These are phyloP conservation scores for Wallacemonas collosoma DNA, from an alignment of 208 protist species.

Conservation along the genomic window DNA sequence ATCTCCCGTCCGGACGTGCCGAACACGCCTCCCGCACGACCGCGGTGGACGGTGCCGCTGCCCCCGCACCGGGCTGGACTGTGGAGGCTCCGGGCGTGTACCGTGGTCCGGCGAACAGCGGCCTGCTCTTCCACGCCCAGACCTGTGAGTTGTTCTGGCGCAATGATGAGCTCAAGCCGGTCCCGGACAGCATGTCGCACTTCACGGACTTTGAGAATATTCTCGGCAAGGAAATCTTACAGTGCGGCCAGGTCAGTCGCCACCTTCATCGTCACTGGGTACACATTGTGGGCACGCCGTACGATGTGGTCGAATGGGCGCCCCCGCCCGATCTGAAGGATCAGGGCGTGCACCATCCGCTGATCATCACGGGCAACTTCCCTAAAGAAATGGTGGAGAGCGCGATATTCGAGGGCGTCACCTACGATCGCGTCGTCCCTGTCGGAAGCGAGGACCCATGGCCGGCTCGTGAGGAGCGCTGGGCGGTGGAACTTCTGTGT, in stretches of 20 bases:
- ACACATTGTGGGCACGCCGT: slow-evolving; percentile 79
- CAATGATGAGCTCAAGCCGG: slow-evolving; percentile 76
- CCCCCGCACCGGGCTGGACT: slow-evolving; percentile 1
- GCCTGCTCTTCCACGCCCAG: slow-evolving; percentile 72
- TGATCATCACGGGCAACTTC: slow-evolving; percentile 43
- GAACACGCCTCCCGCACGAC: neutral
- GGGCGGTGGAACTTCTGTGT: slow-evolving; percentile 66
- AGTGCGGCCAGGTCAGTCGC: slow-evolving; percentile 74
- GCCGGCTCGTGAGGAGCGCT: slow-evolving; percentile 58
- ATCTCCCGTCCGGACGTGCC: neutral
- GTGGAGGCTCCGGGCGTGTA: slow-evolving; percentile 41
- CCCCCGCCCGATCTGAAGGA: slow-evolving; percentile 36
- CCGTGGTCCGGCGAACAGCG: slow-evolving; percentile 35
- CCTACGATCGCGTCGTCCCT: slow-evolving; percentile 54
- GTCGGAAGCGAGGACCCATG: slow-evolving; percentile 48
- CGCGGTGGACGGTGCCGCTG: slow-evolving; percentile 9
- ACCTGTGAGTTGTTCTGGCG: slow-evolving; percentile 84
- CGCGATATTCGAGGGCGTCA: slow-evolving; percentile 40
- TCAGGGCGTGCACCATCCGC: slow-evolving; percentile 55
- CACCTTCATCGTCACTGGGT: slow-evolving; percentile 75
- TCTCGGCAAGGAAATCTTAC: slow-evolving; percentile 65
- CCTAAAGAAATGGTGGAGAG: slow-evolving; percentile 32
- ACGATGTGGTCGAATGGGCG: slow-evolving; percentile 81
- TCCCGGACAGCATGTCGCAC: slow-evolving; percentile 87
- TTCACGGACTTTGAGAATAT: slow-evolving; percentile 85